Percentiles rank a stretch among this genome's conserved stretches.
phyloP scores from a whole-genome alignment of 2,329 filamentous ascomycete genomes.

The Penicillium sp. region DNA sequence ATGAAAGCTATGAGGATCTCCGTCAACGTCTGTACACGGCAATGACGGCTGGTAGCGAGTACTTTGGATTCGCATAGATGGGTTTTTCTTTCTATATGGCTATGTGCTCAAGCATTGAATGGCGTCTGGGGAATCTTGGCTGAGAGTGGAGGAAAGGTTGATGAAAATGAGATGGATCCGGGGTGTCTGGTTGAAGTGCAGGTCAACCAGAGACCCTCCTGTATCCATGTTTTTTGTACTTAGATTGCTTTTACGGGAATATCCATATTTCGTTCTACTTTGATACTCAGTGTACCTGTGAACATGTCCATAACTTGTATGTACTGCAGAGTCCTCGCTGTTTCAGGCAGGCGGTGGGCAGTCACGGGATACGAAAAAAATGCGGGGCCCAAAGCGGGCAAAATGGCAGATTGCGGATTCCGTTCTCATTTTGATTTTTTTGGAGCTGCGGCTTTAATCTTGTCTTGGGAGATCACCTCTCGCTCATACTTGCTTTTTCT shows the following conservation, averaged over 20 bases:
- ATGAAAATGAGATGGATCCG: conserved; percentile 20
- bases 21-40: conserved; percentile 89
- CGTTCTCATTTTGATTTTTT: conserved; percentile 21
- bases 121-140: conserved; percentile 33
- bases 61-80: conserved; percentile 89
- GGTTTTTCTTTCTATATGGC: conserved; percentile 21
- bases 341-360: conserved; percentile 25
- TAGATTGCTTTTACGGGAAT: conserved; percentile 28
- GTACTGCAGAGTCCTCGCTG: no score
- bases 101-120: conserved; percentile 38
- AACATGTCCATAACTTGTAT: background rate
- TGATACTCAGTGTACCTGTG: no score
- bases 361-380: conserved; percentile 32
- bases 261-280: conserved; percentile 19
- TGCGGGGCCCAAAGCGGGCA: conserved; percentile 28
- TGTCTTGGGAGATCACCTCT: conserved; percentile 10
- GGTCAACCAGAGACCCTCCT: conserved; percentile 33
- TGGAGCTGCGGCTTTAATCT: conserved; percentile 7
- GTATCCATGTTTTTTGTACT: conserved; percentile 19
- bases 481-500: background rate
- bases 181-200: conserved; percentile 44
- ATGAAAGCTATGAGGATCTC: conserved; percentile 91
- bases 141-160: conserved; percentile 18
- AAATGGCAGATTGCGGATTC: conserved; percentile 17
- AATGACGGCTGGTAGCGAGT: conserved; percentile 97